Base-by-base conservation (phyloP, 192 early-diverging fungal genomes). In the Neocallimastix lanati region DNA sequence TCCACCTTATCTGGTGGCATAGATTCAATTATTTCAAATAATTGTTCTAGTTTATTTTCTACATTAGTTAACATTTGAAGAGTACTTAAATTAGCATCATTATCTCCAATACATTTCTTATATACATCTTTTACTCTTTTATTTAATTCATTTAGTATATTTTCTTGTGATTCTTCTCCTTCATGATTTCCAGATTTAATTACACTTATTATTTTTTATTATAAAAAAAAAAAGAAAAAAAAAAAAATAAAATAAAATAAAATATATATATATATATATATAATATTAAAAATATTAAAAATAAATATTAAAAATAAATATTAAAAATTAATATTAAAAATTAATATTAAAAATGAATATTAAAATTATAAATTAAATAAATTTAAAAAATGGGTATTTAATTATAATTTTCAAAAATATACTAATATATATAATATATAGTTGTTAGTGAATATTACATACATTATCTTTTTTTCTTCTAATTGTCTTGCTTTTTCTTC, bases 1-100 rank as follows among this genome's bases (percentile, higher is more conserved):
- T 90, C 89, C 15, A 90, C 87, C 76, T 88, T 88, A 29, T 90
- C 89, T 30, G 83, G 81, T 13, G 89, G 89, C 89, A 90, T 90
- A 76, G 84, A 79, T 82, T 90, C 89, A 58, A 90, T 88, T 9
- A 80, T 82, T 80, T 90, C 89, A 85, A 90, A 88, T 77, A 90
- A 81, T 77, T 88, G 86, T 81, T 90, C 89, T 58, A 90, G 80
- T 79, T 85, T 83, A 82, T 90, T 90, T 80, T 90, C 89, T 76
- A 90, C 87, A 35, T 76, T 82, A 28, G 89, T 88, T 37, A 90
- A 82, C 89, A 90, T 90, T 78, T 86, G 86, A 27, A 90, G 78
- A 6, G 89, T 90, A 79, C 78, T 82, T 35, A 90, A 78, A 79
- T 88, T 88, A 15, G 85, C 88, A 78, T 88, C 89, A 80, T 80